Evolutionary conservation across 2,329 filamentous ascomycete species (phyloP).

Genomic region (Chrysoporthe cubensis): DNA sequence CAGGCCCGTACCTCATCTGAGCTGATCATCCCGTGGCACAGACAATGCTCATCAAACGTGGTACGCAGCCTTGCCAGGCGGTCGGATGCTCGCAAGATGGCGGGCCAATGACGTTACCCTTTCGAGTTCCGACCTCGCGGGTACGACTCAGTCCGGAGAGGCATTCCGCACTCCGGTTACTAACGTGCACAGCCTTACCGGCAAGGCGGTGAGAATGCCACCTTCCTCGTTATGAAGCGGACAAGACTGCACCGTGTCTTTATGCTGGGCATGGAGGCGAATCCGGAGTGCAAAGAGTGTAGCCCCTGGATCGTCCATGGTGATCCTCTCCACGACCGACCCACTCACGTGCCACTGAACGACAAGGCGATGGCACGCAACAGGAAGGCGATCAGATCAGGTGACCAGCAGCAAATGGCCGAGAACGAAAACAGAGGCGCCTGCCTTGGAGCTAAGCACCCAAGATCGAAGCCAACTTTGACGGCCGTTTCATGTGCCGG

Average conservation of each 20-base stretch:
- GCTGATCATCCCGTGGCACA: neutral
- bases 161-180: neutral
- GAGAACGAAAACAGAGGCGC: neutral
- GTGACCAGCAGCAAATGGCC: neutral
- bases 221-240: neutral
- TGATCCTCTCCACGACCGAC: neutral
- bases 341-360: neutral
- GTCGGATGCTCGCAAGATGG: neutral
- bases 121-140: conserved; percentile 1
- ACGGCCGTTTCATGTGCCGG: neutral
- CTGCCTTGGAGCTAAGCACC: neutral
- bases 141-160: neutral
- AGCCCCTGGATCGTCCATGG: neutral
- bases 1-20: neutral
- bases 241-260: neutral
- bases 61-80: neutral
- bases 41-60: neutral
- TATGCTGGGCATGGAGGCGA: neutral
- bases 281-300: neutral
- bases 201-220: neutral
- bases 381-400: neutral
- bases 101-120: neutral
- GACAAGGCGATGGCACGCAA: neutral
- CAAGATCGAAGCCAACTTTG: neutral
- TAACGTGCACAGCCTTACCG: neutral